Base-by-base conservation (phyloP, 2,329 filamentous ascomycete genomes). In the Diplodia seriata region DNA sequence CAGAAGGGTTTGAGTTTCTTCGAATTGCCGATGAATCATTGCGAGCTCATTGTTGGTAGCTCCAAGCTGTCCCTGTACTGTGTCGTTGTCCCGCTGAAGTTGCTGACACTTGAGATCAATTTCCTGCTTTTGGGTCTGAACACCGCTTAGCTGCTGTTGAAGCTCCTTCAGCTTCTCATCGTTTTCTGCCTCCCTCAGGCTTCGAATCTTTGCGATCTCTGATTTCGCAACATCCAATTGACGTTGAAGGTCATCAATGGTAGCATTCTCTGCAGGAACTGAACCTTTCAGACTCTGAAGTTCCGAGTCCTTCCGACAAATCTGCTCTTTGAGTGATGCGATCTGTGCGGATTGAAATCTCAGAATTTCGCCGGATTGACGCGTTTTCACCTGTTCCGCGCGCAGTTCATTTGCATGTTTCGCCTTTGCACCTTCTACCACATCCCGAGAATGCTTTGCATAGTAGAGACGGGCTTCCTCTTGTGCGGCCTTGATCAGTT, bases 291-390 rank as follows among this genome's bases (percentile, higher is more conserved):
- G 2, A 9, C 15, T 26, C 33, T 33, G 62, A 8, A 55, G 15
- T 8, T 54, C 62, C 20, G 7, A 29, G 3, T 55, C 31, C 23
- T 55, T 65, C 23, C 31, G n/a, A 0, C 31, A 47, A 18, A 63
- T 51, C 33, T 63, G 31, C 11, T 51, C 59, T 15, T 51, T 63
- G 29, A 63, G 59, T n/a, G 59, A 23, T n/a, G 47, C 47, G 11
- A 51, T 51, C 20, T 63, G 29, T 6, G 29, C 9, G 31, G 59
- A 20, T 26, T 49, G 59, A 5, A 23, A 33, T 31, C 8, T 23
- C 7, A 55, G n/a, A 6, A 4, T 55, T 2, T n/a, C 62, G n/a
- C 36, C 15, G 12, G 38, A 20, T 38, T 26, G 18, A 9, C n/a
- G n/a, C 18, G 11, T 4, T 47, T 64, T 64, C 5, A 29, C 6